phyloP scores from a whole-genome alignment of 1,284 basidiomycete genomes.

The Ceratobasidium sp. region DNA sequence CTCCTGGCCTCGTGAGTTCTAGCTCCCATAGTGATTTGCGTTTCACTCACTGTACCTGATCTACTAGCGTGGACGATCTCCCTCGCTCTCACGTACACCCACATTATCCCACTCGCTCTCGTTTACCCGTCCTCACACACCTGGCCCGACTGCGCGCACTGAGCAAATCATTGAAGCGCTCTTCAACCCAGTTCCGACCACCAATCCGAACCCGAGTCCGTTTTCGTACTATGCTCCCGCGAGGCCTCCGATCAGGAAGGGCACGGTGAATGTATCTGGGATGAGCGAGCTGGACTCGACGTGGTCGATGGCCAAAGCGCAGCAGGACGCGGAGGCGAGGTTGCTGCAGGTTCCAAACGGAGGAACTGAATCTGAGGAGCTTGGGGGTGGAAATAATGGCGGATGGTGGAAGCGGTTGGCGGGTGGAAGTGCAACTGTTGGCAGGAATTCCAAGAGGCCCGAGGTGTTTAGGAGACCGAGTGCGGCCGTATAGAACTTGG shows the following conservation, averaged over 20 bases:
- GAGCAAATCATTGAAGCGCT: constrained; percentile 76
- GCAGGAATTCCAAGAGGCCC: neutral
- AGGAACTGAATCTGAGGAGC: neutral
- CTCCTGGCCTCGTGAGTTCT: constrained; percentile 18
- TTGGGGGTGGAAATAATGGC: neutral
- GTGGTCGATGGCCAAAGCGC: constrained; percentile 32
- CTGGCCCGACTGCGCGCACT: constrained; percentile 56
- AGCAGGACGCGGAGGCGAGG: constrained; percentile 23
- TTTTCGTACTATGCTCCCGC: constrained; percentile 32
- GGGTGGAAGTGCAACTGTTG: neutral
- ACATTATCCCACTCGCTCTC: constrained; percentile 32
- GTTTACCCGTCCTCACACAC: constrained; percentile 43
- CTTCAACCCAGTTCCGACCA: constrained; percentile 63
- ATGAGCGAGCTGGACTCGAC: constrained; percentile 10
- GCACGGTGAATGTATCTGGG: constrained; percentile 5
- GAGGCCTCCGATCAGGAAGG: constrained; percentile 17
- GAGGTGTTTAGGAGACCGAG: neutral
- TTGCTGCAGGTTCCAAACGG: constrained; percentile 3
- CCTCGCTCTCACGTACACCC: constrained; percentile 22
- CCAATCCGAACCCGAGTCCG: constrained; percentile 33
- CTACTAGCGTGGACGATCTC: constrained; percentile 30
- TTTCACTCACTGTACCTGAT: neutral
- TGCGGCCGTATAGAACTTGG: neutral
- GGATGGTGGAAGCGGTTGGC: constrained; percentile 29
- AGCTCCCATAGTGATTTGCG: neutral